phyloP scores from a whole-genome alignment of 1,284 basidiomycete species.

The Austropuccinia psidii region DNA sequence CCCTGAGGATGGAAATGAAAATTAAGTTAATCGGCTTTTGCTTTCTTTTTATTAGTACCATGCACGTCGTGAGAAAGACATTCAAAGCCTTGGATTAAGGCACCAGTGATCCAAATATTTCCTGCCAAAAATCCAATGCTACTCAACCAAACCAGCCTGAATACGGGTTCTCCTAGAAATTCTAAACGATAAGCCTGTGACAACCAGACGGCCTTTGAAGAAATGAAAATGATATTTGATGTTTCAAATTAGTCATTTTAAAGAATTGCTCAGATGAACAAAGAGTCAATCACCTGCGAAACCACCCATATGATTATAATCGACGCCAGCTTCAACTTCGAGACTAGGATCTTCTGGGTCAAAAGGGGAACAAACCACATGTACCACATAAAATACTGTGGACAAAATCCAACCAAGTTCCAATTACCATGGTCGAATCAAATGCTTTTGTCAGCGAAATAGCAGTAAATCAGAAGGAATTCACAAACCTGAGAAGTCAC shows the following conservation, averaged over 20 bases:
- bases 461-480: background rate
- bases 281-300: constrained; percentile 52
- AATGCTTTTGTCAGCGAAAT: background rate
- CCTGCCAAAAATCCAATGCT: constrained; percentile 65
- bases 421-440: background rate
- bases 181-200: constrained; percentile 78
- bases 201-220: constrained; percentile 66
- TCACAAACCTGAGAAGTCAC: constrained; percentile 81
- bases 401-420: background rate
- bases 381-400: constrained; percentile 98
- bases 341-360: constrained; percentile 55
- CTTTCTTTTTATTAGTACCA: too few species aligned
- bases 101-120: constrained; percentile 49
- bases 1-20: too few species aligned
- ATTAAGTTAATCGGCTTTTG: too few species aligned
- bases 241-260: background rate
- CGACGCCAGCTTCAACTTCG: constrained; percentile 51
- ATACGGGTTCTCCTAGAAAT: constrained; percentile 67
- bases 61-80: too few species aligned
- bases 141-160: constrained; percentile 65
- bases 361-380: constrained; percentile 79
- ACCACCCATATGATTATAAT: constrained; percentile 63
- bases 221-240: background rate
- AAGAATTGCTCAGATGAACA: background rate
- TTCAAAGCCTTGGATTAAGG: constrained; percentile 4